Percentiles rank a stretch among this genome's conserved stretches.
These are phyloP conservation scores for Melampsora americana DNA, from an alignment of 1,284 basidiomycete genomes.

Conservation along the genomic window DNA sequence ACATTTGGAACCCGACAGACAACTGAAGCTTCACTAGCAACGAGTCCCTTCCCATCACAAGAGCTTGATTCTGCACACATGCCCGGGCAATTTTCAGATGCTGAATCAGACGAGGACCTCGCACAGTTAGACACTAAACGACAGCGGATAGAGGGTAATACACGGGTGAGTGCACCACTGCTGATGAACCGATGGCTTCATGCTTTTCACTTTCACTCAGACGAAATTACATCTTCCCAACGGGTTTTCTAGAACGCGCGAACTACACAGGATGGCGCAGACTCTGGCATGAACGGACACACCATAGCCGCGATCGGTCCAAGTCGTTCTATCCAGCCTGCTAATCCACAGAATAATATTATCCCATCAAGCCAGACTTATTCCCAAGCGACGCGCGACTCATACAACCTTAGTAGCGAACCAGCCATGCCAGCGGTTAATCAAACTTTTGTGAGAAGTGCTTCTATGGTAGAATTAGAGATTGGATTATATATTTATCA, in stretches of 20 bases:
- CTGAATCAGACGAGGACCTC: conserved; percentile 1
- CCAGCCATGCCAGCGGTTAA: not conserved
- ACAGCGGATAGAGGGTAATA: not conserved
- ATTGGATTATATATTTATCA: no score
- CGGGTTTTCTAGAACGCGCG: not conserved
- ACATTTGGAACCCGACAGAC: conserved; percentile 1
- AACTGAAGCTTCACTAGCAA: conserved; percentile 2
- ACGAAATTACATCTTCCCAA: not conserved
- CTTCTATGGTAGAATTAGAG: not conserved
- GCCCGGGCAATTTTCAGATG: not conserved
- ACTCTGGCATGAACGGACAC: not conserved
- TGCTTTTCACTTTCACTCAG: not conserved
- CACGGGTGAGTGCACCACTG: not conserved
- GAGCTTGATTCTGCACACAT: not conserved
- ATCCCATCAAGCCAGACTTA: not conserved
- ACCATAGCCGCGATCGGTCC: not conserved
- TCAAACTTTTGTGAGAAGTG: conserved; percentile 1
- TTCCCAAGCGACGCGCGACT: not conserved
- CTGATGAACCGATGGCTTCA: not conserved
- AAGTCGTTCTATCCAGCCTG: not conserved
- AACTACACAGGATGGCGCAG: not conserved
- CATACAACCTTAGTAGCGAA: not conserved
- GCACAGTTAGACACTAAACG: not conserved
- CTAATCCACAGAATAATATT: not conserved
- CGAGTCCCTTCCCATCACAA: not conserved